Evolutionary conservation across 441 rosid genomes (phyloP).

Genomic region (Theobroma grandiflorum): DNA sequence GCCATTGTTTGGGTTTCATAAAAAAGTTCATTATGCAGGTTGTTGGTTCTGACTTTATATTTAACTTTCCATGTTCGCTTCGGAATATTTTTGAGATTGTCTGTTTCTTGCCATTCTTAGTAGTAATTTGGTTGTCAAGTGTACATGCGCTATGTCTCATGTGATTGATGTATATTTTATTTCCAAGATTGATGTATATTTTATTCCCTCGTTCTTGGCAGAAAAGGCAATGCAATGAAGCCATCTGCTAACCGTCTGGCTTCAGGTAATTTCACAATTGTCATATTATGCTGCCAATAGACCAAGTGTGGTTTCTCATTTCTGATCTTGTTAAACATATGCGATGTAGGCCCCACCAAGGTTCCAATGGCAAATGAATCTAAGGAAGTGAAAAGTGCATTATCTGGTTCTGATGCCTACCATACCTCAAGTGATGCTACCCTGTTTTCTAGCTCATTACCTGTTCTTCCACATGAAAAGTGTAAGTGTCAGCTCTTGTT

Average conservation of each 20-base stretch:
- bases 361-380: constrained; percentile 42
- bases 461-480: constrained; percentile 91
- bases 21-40: background rate
- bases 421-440: constrained; percentile 70
- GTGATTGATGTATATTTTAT: background rate
- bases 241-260: constrained; percentile 37
- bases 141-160: background rate
- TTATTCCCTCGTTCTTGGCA: constrained; percentile 22
- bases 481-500: constrained; percentile 45
- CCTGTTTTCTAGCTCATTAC: constrained; percentile 86
- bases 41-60: constrained; percentile 15
- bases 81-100: background rate
- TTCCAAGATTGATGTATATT: constrained; percentile 6
- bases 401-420: constrained; percentile 51
- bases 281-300: background rate
- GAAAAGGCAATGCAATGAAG: constrained; percentile 49
- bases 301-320: constrained; percentile 17
- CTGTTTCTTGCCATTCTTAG: background rate
- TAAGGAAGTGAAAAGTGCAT: constrained; percentile 45
- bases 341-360: constrained; percentile 48
- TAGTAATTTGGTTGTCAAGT: constrained; percentile 18
- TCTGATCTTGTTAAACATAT: constrained; percentile 33
- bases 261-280: constrained; percentile 40
- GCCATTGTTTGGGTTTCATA: background rate
- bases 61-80: background rate